phyloP scores from a whole-genome alignment of 495 filamentous ascomycete genomes.

The Chaetomium cochliodes region DNA sequence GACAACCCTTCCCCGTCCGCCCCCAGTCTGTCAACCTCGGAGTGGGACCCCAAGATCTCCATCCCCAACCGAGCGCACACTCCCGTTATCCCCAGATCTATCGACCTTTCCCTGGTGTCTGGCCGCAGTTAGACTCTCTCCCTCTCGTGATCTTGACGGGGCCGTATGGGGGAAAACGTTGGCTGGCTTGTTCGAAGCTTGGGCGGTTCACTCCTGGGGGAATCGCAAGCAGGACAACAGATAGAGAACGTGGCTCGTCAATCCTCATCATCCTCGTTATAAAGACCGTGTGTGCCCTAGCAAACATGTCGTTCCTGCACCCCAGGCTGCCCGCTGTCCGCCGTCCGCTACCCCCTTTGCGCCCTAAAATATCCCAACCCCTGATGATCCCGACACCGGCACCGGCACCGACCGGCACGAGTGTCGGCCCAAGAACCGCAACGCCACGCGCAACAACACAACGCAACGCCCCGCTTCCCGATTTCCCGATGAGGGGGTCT shows the following conservation, averaged over 20 bases:
- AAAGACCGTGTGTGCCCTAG: not conserved
- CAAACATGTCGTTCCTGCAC: not conserved
- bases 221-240: not conserved
- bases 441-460: not conserved
- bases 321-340: not conserved
- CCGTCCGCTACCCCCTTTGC: not conserved
- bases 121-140: not conserved
- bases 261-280: slow-evolving; percentile 1
- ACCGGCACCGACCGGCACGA: not conserved
- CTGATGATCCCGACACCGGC: not conserved
- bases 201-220: no score
- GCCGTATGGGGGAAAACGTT: not conserved
- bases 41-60: no score
- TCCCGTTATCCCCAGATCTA: no score
- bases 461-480: slow-evolving; percentile 12
- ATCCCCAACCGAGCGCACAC: no score
- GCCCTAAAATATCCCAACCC: slow-evolving; percentile 6
- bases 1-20: no score
- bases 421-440: not conserved
- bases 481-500: slow-evolving; percentile 25
- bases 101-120: no score
- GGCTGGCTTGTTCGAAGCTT: no score
- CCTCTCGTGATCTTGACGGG: not conserved
- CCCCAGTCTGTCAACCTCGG: no score
- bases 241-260: not conserved